Conservation (phyloP, 371 early-diverging fungal species). For the Circinella minor region DNA sequence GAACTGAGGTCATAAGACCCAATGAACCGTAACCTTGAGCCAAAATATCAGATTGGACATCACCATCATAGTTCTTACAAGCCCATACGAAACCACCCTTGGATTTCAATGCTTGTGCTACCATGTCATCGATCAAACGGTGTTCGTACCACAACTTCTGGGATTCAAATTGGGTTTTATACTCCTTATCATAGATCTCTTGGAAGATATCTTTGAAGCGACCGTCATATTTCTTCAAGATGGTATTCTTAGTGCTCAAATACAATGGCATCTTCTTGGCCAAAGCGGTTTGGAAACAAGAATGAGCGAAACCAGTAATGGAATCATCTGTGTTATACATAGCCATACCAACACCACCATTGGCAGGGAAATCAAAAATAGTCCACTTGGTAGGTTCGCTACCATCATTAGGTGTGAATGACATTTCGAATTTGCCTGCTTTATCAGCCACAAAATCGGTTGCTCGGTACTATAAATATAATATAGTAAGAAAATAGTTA, state of each 20-base stretch:
- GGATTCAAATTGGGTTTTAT: constrained; percentile 67
- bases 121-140: constrained; percentile 96
- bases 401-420: constrained; percentile 84
- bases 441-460: constrained; percentile 86
- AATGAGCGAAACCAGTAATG: constrained; percentile 87
- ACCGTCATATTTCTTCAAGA: constrained; percentile 95
- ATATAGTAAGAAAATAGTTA: no score
- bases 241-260: constrained; percentile 93
- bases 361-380: constrained; percentile 75
- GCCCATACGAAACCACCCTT: constrained; percentile 94
- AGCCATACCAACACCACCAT: constrained; percentile 88
- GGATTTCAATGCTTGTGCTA: constrained; percentile 93
- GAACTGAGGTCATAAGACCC: constrained; percentile 92
- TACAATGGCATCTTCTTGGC: constrained; percentile 88
- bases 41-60: constrained; percentile 90
- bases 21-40: constrained; percentile 90
- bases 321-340: constrained; percentile 94
- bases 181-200: constrained; percentile 77
- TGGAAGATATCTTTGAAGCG: constrained; percentile 95
- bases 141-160: constrained; percentile 91
- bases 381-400: constrained; percentile 60
- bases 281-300: constrained; percentile 91
- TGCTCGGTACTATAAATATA: constrained; percentile 70
- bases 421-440: constrained; percentile 86
- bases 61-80: constrained; percentile 93